Conservation (phyloP, 2,329 filamentous ascomycete species). For the Fusarium incarnatum region DNA sequence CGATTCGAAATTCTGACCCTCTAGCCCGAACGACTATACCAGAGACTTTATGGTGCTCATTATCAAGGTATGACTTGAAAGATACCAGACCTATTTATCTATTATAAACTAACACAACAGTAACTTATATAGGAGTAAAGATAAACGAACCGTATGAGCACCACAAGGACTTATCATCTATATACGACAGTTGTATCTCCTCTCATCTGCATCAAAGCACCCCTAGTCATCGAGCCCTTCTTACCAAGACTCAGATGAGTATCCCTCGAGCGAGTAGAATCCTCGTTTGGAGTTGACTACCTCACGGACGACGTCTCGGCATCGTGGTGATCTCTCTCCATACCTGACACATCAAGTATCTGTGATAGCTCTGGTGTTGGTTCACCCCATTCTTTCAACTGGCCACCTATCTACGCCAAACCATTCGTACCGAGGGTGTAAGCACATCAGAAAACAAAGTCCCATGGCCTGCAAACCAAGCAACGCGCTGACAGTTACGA, state of each 20-base stretch:
- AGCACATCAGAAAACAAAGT: neutral
- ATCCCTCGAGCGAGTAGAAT: neutral
- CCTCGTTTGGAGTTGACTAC: neutral
- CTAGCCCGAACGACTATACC: neutral
- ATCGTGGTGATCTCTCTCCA: neutral
- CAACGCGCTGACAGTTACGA: conserved; percentile 6
- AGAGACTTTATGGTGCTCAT: neutral
- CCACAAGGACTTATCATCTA: neutral
- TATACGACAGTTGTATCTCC: neutral
- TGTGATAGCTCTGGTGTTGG: neutral
- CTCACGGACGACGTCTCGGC: neutral
- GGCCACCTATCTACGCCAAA: conserved; percentile 4
- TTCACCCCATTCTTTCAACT: conserved; percentile 22
- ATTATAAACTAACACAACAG: neutral
- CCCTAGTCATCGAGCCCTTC: neutral
- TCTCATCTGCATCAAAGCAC: neutral
- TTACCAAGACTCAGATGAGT: neutral
- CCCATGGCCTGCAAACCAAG: conserved; percentile 14
- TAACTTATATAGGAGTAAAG: neutral
- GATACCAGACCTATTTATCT: neutral
- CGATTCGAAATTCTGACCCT: neutral
- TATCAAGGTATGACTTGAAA: neutral
- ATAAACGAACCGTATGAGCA: neutral
- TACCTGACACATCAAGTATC: neutral
- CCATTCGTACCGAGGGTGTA: conserved; percentile 22